These are phyloP conservation scores for Hippophae gyantsensis DNA, from an alignment of 306 rosid genomes.

Conservation along the genomic window DNA sequence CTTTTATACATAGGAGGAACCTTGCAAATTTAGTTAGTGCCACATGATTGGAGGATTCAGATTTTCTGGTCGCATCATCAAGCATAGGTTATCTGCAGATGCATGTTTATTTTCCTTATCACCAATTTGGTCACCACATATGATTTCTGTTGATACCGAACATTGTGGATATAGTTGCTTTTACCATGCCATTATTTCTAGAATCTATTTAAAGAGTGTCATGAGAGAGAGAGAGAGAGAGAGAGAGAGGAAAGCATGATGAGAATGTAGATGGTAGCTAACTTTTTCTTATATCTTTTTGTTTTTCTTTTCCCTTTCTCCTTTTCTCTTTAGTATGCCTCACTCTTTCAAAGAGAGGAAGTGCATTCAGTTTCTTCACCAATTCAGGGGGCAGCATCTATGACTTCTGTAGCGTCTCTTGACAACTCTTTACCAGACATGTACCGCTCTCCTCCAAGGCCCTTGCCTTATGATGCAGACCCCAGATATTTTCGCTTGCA, in stretches of 20 bases:
- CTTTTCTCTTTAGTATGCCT: conserved; percentile 50
- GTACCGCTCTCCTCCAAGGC: conserved; percentile 95
- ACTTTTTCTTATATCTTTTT: conserved; percentile 14
- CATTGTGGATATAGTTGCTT: too few relatives aligned
- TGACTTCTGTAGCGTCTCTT: conserved; percentile 57
- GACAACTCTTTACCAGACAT: conserved; percentile 74
- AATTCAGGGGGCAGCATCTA: conserved; percentile 64
- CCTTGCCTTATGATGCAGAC: conserved; percentile 89
- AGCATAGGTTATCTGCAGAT: too few relatives aligned
- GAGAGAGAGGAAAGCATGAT: background rate
- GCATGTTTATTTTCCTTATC: too few relatives aligned
- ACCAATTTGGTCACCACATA: too few relatives aligned
- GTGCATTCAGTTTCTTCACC: conserved; percentile 72
- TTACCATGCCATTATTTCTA: too few relatives aligned
- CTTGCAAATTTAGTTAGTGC: too few relatives aligned
- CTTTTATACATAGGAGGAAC: too few relatives aligned
- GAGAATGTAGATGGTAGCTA: conserved; percentile 5
- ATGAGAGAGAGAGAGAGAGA: too few relatives aligned
- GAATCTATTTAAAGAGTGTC: too few relatives aligned
- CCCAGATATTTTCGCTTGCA: conserved; percentile 59
- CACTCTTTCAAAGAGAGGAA: conserved; percentile 77
- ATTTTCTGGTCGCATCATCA: too few relatives aligned
- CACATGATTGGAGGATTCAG: too few relatives aligned
- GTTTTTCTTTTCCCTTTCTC: background rate
- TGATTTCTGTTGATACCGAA: too few relatives aligned